Evolutionary conservation across 2,329 filamentous ascomycete genomes (phyloP).

Genomic region (Neurospora sp.): DNA sequence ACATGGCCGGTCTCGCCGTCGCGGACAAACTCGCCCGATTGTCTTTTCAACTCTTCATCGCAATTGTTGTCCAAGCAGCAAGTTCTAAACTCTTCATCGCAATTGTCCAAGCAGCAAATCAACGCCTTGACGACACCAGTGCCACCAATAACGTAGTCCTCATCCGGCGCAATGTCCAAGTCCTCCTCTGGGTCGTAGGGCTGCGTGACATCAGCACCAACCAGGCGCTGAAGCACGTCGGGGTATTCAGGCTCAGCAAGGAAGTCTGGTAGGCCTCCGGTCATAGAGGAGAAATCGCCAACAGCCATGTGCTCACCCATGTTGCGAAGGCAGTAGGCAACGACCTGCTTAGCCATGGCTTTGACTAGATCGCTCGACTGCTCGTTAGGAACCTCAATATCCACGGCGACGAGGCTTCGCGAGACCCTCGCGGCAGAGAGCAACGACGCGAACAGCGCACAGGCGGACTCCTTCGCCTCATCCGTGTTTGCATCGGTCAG

Average conservation of each 20-base stretch:
- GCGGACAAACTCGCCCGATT: slow-evolving; percentile 41
- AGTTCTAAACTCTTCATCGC: slow-evolving; percentile 50
- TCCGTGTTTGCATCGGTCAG: slow-evolving; percentile 70
- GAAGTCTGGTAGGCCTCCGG: not conserved
- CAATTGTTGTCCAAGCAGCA: slow-evolving; percentile 87
- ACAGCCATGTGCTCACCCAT: slow-evolving; percentile 59
- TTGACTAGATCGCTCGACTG: slow-evolving; percentile 86
- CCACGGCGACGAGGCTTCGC: slow-evolving; percentile 73
- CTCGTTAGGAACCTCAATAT: slow-evolving; percentile 76
- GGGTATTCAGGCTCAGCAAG: slow-evolving; percentile 44
- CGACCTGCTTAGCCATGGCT: slow-evolving; percentile 85
- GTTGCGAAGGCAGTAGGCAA: slow-evolving; percentile 87
- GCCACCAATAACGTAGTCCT: slow-evolving; percentile 92
- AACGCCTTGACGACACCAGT: slow-evolving; percentile 93
- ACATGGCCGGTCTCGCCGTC: slow-evolving; percentile 42
- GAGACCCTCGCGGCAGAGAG: slow-evolving; percentile 82
- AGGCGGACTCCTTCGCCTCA: slow-evolving; percentile 80
- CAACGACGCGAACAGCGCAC: slow-evolving; percentile 83
- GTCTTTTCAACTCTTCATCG: slow-evolving; percentile 49
- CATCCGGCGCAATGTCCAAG: slow-evolving; percentile 64
- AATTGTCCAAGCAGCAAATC: slow-evolving; percentile 79
- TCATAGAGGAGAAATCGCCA: slow-evolving; percentile 23
- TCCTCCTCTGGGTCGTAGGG: slow-evolving; percentile 47
- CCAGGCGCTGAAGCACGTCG: slow-evolving; percentile 76
- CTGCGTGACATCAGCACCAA: slow-evolving; percentile 53